Evolutionary conservation across 2,329 filamentous ascomycete genomes (phyloP).

Genomic region (Colletotrichum plurivorum): DNA sequence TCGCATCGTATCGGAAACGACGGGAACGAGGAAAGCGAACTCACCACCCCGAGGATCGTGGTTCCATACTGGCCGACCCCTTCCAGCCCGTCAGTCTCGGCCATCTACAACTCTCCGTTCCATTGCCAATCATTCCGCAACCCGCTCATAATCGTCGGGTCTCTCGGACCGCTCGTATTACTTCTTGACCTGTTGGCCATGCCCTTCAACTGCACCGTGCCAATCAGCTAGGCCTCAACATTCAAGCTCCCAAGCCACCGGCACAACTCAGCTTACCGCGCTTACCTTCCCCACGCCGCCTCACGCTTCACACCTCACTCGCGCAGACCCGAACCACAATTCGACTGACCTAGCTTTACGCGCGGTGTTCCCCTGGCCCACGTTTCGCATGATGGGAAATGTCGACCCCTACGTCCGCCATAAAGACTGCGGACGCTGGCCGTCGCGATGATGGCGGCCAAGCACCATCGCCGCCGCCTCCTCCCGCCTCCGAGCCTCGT

Average conservation of each 20-base stretch:
- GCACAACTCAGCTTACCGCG: conserved; percentile 22
- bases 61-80: neutral
- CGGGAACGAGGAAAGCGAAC: conserved; percentile 21
- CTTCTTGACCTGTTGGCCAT: conserved; percentile 15
- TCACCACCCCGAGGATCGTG: neutral
- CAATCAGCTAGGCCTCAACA: neutral
- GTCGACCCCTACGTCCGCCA: conserved; percentile 37
- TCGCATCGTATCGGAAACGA: conserved; percentile 24
- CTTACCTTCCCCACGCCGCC: conserved; percentile 16
- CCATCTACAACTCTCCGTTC: conserved; percentile 18
- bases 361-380: conserved; percentile 8
- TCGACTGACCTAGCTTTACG: conserved; percentile 3
- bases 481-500: conserved; percentile 44
- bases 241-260: conserved; percentile 2
- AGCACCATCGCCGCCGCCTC: conserved; percentile 3
- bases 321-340: neutral
- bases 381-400: conserved; percentile 39
- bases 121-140: conserved; percentile 16
- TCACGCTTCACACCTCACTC: neutral
- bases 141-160: conserved; percentile 22
- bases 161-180: conserved; percentile 34
- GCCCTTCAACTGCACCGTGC: neutral
- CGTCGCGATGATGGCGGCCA: conserved; percentile 32
- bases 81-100: conserved; percentile 3
- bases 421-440: conserved; percentile 36